Conservation (phyloP, 768 basidiomycete genomes). For the Russula dissimulans region DNA sequence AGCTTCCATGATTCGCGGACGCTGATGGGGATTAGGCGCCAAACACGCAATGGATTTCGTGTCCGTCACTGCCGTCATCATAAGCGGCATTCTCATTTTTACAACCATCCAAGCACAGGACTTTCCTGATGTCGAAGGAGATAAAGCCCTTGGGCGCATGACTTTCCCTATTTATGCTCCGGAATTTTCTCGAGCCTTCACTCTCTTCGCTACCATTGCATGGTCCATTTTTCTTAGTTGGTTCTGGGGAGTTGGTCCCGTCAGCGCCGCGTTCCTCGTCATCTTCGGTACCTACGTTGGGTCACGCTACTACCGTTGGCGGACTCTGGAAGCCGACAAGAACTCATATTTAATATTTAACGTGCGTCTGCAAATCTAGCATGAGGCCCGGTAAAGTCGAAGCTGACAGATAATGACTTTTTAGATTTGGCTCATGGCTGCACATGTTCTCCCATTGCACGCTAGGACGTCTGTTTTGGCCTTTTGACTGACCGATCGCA, state of each 20-base stretch:
- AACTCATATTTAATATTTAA: conserved; percentile 22
- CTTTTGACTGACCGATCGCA: conserved; percentile 15
- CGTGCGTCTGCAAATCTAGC: conserved; percentile 18
- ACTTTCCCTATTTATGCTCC: conserved; percentile 23
- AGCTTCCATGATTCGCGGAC: conserved; percentile 3
- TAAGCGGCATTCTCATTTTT: conserved; percentile 20
- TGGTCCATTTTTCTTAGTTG: conserved; percentile 21
- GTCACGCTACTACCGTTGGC: conserved; percentile 19
- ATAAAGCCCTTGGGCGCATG: conserved; percentile 18
- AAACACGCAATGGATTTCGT: conserved; percentile 16
- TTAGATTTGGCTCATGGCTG: conserved; percentile 19
- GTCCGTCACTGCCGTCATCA: conserved; percentile 19
- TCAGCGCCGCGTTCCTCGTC: conserved; percentile 13
- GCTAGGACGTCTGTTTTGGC: conserved; percentile 18
- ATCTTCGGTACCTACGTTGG: conserved; percentile 19
- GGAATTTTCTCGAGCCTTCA: conserved; percentile 19
- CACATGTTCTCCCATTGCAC: conserved; percentile 17
- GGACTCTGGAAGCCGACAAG: conserved; percentile 17
- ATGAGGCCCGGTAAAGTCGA: conserved; percentile 6
- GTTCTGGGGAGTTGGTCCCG: conserved; percentile 20
- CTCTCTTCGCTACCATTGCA: conserved; percentile 18
- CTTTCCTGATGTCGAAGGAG: conserved; percentile 23
- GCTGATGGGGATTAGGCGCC: conserved; percentile 12
- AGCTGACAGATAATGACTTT: conserved; percentile 6
- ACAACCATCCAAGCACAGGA: conserved; percentile 24